Evolutionary conservation across 306 rosid species (phyloP), one percentile per base, ranked within the genome.

Genomic region (Castanea mollissima): DNA sequence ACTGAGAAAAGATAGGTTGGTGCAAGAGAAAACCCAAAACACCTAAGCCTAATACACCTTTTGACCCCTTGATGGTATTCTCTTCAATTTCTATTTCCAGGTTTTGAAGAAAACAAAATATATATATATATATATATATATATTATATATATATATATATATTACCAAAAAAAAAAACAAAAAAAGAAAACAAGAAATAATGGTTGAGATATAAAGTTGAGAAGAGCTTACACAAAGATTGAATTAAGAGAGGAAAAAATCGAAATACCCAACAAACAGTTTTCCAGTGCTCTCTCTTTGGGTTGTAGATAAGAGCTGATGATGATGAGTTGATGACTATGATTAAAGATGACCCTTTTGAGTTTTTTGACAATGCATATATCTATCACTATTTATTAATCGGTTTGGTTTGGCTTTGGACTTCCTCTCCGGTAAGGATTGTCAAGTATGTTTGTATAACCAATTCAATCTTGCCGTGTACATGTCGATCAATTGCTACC

Each of bases 151-250:
- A 23, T 23, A 51, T 74, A 29, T 13, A 49, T 49, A 72, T 64
- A 38, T 38, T 38, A 38, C 2, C 16, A 19, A 31, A 21, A 21
- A 21, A 21, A 18, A 19, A 49, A n/a, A n/a, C n/a, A n/a, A 18
- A 3, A 15, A 55, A 55, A 25, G 13, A 56, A 71, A 55, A 68
- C 1, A 5, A 23, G 5, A 7, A 32, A 23, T 38, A 38, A 38
- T 0, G 46, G 9, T n/a, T n/a, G 54, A 38, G 3, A 18, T 6
- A 5, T 4, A 38, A 16, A 46, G 78, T 35, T 51, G 74, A 63
- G 19, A 73, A 29, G 29, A 72, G 55, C 85, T 71, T 71, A 82
- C 85, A 4, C 55, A 35, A 34, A 60, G 60, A 54, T 35, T 41
- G 31, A 78, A 78, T 13, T 5, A 70, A 67, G 68, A n/a, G 41